Percentiles rank a stretch among this genome's conserved stretches.
Evolutionary conservation across 2,329 filamentous ascomycete genomes (phyloP).

Genomic region (Xylariaceae sp.): DNA sequence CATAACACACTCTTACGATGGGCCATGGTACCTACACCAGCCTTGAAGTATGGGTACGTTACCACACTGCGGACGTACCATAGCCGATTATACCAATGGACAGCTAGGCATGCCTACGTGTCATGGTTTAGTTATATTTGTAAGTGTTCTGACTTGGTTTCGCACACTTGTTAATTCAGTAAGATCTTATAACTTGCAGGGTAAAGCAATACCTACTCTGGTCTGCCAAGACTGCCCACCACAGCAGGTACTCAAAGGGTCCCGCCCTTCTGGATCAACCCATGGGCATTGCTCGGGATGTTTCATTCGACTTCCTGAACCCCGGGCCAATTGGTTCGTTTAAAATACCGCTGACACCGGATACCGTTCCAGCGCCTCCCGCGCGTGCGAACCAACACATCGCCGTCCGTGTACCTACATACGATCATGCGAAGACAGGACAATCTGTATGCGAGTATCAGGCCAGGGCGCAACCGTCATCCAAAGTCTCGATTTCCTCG

Average conservation of each 20-base stretch:
- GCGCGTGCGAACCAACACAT: slow-evolving; percentile 17
- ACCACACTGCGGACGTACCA: too few species aligned
- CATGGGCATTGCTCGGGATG: slow-evolving; percentile 14
- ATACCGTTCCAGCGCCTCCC: slow-evolving; percentile 14
- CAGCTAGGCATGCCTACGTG: too few species aligned
- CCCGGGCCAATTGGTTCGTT: slow-evolving; percentile 16
- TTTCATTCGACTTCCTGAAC: slow-evolving; percentile 14
- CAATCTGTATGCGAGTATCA: neutral
- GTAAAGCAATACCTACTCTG: neutral
- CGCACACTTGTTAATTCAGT: too few species aligned
- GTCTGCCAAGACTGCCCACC: neutral
- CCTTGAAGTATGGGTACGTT: too few species aligned
- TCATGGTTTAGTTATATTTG: too few species aligned
- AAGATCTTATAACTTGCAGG: too few species aligned
- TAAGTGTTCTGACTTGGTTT: too few species aligned
- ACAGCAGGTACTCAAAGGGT: slow-evolving; percentile 5
- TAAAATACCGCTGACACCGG: slow-evolving; percentile 19
- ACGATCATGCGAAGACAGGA: neutral
- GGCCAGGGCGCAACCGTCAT: neutral
- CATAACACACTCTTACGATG: too few species aligned
- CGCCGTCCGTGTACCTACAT: slow-evolving; percentile 7
- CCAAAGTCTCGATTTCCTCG: too few species aligned
- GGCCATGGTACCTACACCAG: too few species aligned
- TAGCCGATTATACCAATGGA: too few species aligned
- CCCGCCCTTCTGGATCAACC: slow-evolving; percentile 22